Percentiles rank a stretch among this genome's conserved stretches.
These are phyloP conservation scores for Cyclospora cayetanensis DNA, from an alignment of 169 alveolate genomes.

Conservation along the genomic window DNA sequence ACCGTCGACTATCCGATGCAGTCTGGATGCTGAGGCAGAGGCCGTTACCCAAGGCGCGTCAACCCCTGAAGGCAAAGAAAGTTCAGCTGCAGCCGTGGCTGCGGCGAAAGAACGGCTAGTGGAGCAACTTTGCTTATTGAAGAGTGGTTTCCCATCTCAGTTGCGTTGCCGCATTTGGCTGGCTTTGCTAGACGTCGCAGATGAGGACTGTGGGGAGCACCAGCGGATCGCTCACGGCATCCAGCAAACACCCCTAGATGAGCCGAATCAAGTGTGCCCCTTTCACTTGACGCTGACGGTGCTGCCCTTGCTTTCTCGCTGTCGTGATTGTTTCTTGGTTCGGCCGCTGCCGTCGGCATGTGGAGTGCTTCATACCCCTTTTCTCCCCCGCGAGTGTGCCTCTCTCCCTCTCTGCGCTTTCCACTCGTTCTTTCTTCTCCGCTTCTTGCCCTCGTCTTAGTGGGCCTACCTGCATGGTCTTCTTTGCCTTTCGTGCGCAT, in stretches of 20 bases:
- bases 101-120: conserved; percentile 10
- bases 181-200: conserved; percentile 38
- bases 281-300: not conserved
- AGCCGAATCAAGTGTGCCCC: conserved; percentile 62
- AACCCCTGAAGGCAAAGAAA: no score
- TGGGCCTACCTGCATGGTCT: not conserved
- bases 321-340: no score
- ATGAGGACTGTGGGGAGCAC: not conserved
- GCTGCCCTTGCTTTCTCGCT: not conserved
- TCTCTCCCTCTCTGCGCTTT: not conserved
- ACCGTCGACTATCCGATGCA: not conserved
- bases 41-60: not conserved
- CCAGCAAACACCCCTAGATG: conserved; percentile 57
- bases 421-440: not conserved
- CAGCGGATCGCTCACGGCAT: not conserved
- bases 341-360: conserved; percentile 1
- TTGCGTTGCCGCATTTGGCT: conserved; percentile 59
- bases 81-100: not conserved
- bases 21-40: not conserved
- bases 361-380: not conserved
- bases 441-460: not conserved
- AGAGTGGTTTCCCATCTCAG: conserved; percentile 31
- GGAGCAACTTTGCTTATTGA: not conserved
- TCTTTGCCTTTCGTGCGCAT: not conserved
- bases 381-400: not conserved